A percentile compares a stretch with the other conserved stretches of the same genome.
Conservation (phyloP, 2,329 filamentous ascomycete species). For the Penicillium brevicompactum region DNA sequence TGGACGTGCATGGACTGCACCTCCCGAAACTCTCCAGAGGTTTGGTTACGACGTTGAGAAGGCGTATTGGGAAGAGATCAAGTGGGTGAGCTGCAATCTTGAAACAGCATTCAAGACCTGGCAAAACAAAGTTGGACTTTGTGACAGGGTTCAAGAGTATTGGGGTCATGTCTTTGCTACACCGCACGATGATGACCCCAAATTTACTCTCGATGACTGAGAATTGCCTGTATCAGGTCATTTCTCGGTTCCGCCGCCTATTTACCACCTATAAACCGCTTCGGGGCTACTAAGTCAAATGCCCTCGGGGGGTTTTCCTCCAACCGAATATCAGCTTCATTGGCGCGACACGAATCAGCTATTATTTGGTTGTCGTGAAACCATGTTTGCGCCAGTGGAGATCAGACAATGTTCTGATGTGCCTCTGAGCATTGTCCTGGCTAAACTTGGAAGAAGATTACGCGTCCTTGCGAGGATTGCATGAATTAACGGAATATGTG, state of each 20-base stretch:
- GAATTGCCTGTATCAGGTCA: not conserved
- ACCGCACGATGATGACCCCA: constrained; percentile 34
- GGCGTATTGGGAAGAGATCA: constrained; percentile 45
- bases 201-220: constrained; percentile 30
- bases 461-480: not conserved
- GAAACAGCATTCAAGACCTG: constrained; percentile 39
- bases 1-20: constrained; percentile 40
- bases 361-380: not conserved
- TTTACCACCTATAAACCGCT: not conserved
- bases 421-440: not conserved
- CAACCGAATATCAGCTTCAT: not conserved
- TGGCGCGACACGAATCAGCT: not conserved
- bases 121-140: constrained; percentile 34
- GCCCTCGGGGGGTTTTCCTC: not conserved
- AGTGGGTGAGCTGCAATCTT: constrained; percentile 41
- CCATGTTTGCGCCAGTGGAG: not conserved
- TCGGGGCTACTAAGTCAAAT: not conserved
- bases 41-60: constrained; percentile 45
- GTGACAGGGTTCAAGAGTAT: constrained; percentile 34
- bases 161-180: constrained; percentile 39
- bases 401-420: not conserved
- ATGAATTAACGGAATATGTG: not conserved
- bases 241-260: not conserved
- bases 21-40: constrained; percentile 34
- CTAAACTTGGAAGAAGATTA: too few relatives aligned